These are phyloP conservation scores for Linaria vulgaris DNA, from an alignment of 257 asterid genomes.

Conservation along the genomic window DNA sequence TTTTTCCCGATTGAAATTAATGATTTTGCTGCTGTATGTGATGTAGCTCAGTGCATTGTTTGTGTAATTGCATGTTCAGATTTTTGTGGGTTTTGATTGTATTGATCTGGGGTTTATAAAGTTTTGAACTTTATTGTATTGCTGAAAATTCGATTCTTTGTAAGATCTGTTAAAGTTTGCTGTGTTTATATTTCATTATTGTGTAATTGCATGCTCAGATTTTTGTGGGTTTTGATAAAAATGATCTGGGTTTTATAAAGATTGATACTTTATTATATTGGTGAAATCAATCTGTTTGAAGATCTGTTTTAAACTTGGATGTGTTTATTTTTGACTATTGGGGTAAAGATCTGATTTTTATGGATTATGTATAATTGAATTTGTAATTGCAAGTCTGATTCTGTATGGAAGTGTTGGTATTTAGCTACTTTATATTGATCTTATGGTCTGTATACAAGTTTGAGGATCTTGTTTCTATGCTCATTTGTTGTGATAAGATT, in stretches of 20 bases:
- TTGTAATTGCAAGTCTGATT: constrained; percentile 14
- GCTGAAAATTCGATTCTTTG: too few relatives aligned
- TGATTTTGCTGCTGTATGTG: constrained; percentile 13
- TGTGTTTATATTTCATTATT: too few relatives aligned
- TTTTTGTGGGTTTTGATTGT: not conserved
- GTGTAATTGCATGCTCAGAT: too few relatives aligned
- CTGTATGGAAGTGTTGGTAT: not conserved
- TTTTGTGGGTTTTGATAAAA: too few relatives aligned
- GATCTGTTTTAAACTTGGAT: too few relatives aligned
- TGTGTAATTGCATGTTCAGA: not conserved
- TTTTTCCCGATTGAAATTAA: constrained; percentile 2
- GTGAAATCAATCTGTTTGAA: too few relatives aligned
- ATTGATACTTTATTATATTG: too few relatives aligned
- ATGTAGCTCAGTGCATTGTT: not conserved
- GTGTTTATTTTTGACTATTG: too few relatives aligned
- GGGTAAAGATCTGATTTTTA: not conserved
- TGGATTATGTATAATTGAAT: not conserved
- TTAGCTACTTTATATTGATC: too few relatives aligned
- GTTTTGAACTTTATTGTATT: constrained; percentile 18
- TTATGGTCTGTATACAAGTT: too few relatives aligned
- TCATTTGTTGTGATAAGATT: not conserved
- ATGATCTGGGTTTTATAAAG: too few relatives aligned
- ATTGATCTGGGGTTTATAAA: constrained; percentile 18
- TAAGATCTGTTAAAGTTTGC: too few relatives aligned
- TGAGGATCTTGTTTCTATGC: constrained; percentile 6